A percentile compares a stretch with the other conserved stretches of the same genome.
These are phyloP conservation scores for Coniophora puteana DNA, from an alignment of 1,284 basidiomycete genomes.

Conservation along the genomic window DNA sequence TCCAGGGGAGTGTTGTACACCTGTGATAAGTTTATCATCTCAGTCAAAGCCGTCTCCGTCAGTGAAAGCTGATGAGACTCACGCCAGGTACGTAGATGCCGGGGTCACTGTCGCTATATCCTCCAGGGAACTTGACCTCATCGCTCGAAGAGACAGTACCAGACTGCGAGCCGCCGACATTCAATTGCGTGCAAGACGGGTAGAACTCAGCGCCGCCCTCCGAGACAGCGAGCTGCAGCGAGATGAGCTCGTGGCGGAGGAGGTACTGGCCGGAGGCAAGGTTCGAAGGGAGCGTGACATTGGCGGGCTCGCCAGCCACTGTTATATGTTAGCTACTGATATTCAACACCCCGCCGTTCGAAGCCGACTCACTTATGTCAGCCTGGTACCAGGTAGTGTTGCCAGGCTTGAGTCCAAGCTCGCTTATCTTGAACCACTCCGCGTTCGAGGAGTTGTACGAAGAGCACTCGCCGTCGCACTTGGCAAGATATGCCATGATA, in stretches of 20 bases:
- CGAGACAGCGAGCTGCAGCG: conserved; percentile 53
- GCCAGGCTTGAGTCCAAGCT: conserved; percentile 23
- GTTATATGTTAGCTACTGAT: background rate
- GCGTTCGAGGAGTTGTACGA: conserved; percentile 30
- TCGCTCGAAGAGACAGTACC: conserved; percentile 38
- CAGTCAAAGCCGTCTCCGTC: background rate
- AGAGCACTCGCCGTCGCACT: conserved; percentile 30
- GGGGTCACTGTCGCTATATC: conserved; percentile 56
- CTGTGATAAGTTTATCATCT: conserved; percentile 16
- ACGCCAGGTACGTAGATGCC: conserved; percentile 53
- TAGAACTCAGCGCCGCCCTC: conserved; percentile 68
- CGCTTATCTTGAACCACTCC: conserved; percentile 38
- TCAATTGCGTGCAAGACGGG: conserved; percentile 63
- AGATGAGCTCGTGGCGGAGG: conserved; percentile 70
- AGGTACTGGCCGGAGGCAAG: conserved; percentile 64
- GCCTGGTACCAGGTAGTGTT: conserved; percentile 36
- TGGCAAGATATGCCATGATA: conserved; percentile 35
- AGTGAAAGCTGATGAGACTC: conserved; percentile 12
- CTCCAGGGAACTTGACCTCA: conserved; percentile 60
- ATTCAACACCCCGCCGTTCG: background rate
- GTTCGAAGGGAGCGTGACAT: conserved; percentile 48
- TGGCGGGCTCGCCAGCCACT: conserved; percentile 36
- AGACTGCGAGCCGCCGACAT: conserved; percentile 46
- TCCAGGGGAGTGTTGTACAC: conserved; percentile 30
- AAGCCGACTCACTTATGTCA: conserved; percentile 30